A percentile compares a stretch with the other conserved stretches of the same genome.
These are phyloP conservation scores for Tolypocladium amazonense DNA, from an alignment of 2,329 filamentous ascomycete species.

Conservation along the genomic window DNA sequence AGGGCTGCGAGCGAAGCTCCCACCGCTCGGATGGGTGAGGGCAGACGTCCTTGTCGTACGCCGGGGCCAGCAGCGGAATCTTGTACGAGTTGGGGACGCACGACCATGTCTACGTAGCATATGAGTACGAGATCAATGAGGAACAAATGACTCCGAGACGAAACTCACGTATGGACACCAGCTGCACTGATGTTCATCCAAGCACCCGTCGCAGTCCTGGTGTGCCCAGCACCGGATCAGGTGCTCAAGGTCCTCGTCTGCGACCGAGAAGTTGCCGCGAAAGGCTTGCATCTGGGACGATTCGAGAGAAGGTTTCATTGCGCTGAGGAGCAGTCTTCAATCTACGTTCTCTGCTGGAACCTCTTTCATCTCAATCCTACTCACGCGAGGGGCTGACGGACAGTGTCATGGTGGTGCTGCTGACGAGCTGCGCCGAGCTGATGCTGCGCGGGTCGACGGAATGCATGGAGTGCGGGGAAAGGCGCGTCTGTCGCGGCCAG, in stretches of 20 bases:
- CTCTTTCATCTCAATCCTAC: background rate
- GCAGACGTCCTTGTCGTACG: conserved; percentile 38
- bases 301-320: background rate
- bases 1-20: conserved; percentile 24
- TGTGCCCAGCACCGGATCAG: conserved; percentile 39
- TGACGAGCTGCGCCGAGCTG: background rate
- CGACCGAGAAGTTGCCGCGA: conserved; percentile 19
- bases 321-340: background rate
- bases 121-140: background rate
- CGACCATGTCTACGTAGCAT: conserved; percentile 31
- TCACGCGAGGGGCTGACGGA: background rate
- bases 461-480: background rate
- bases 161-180: conserved; percentile 40
- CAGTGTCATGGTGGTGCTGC: background rate
- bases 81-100: conserved; percentile 40
- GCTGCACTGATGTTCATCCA: conserved; percentile 31
- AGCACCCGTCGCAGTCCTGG: conserved; percentile 36
- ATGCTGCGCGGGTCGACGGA: background rate
- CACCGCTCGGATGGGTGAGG: conserved; percentile 35
- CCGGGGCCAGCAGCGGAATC: conserved; percentile 38
- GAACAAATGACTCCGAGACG: background rate
- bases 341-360: background rate
- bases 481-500: background rate
- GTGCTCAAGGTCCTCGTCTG: conserved; percentile 23
- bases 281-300: conserved; percentile 2